Evolutionary conservation across 1,284 basidiomycete species (phyloP).

Genomic region (Bondarzewia mesenterica): DNA sequence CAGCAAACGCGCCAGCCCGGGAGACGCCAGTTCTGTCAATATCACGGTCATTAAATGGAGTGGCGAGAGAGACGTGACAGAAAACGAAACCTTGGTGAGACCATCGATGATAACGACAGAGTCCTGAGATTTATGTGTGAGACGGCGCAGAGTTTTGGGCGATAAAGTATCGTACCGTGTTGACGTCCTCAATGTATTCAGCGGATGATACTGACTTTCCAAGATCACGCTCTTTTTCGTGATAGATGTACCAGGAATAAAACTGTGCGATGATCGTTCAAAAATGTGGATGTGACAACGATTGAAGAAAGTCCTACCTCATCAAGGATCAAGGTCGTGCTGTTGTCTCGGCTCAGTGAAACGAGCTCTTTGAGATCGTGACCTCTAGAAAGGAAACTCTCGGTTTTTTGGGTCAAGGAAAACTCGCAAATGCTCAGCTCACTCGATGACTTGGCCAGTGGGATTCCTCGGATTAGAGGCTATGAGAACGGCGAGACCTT

Average conservation of each 20-base stretch:
- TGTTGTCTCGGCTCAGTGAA: slow-evolving; percentile 53
- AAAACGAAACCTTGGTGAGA: slow-evolving; percentile 69
- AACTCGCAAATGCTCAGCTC: slow-evolving; percentile 8
- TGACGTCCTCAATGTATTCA: slow-evolving; percentile 78
- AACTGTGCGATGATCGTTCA: slow-evolving; percentile 57
- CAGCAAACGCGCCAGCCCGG: slow-evolving; percentile 94
- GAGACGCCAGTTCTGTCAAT: slow-evolving; percentile 71
- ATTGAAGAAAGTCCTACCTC: slow-evolving; percentile 44
- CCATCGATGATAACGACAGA: slow-evolving; percentile 85
- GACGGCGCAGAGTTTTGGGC: not conserved
- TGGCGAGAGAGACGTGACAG: not conserved
- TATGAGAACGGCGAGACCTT: slow-evolving; percentile 81
- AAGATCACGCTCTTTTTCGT: slow-evolving; percentile 63
- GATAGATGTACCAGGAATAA: slow-evolving; percentile 91
- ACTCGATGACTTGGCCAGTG: slow-evolving; percentile 71
- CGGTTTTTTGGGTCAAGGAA: slow-evolving; percentile 7
- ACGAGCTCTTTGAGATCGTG: slow-evolving; percentile 80
- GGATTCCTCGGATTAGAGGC: slow-evolving; percentile 91
- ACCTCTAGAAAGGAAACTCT: slow-evolving; percentile 37
- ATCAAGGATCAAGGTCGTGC: slow-evolving; percentile 79
- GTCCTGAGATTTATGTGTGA: slow-evolving; percentile 38
- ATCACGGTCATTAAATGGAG: not conserved
- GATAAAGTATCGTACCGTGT: slow-evolving; percentile 38
- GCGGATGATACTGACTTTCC: slow-evolving; percentile 82
- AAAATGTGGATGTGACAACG: not conserved